These are phyloP conservation scores for Babesia ovis DNA, from an alignment of 169 alveolate genomes.

Conservation along the genomic window DNA sequence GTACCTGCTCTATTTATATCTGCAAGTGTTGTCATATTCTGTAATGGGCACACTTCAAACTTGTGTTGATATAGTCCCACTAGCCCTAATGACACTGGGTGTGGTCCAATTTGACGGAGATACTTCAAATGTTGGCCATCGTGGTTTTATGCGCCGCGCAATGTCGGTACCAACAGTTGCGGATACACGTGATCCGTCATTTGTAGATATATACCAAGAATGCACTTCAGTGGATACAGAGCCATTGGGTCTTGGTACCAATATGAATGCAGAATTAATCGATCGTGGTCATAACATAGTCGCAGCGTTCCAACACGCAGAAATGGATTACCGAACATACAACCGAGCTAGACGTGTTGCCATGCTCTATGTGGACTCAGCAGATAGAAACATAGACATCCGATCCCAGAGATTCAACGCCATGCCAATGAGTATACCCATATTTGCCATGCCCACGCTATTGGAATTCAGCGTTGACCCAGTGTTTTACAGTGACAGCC, in stretches of 20 bases:
- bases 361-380: not conserved
- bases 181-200: not conserved
- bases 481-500: not conserved
- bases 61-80: not conserved
- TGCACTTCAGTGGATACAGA: too few relatives aligned
- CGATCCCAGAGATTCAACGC: not conserved
- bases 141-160: not conserved
- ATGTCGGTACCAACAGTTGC: not conserved
- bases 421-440: not conserved
- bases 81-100: conserved; percentile 25
- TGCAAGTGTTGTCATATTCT: conserved; percentile 24
- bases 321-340: not conserved
- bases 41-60: not conserved
- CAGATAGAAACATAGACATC: not conserved
- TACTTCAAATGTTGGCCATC: not conserved
- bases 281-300: not conserved
- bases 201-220: not conserved
- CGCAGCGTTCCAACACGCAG: conserved; percentile 5
- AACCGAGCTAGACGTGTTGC: not conserved
- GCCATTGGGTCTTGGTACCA: too few relatives aligned
- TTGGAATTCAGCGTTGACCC: not conserved
- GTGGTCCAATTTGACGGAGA: not conserved
- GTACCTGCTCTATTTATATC: conserved; percentile 30
- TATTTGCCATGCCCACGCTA: conserved; percentile 2
- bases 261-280: not conserved